Evolutionary conservation across 345 rosid species (phyloP), one percentile per base, ranked within the genome.

Genomic region (Psidium guajava): DNA sequence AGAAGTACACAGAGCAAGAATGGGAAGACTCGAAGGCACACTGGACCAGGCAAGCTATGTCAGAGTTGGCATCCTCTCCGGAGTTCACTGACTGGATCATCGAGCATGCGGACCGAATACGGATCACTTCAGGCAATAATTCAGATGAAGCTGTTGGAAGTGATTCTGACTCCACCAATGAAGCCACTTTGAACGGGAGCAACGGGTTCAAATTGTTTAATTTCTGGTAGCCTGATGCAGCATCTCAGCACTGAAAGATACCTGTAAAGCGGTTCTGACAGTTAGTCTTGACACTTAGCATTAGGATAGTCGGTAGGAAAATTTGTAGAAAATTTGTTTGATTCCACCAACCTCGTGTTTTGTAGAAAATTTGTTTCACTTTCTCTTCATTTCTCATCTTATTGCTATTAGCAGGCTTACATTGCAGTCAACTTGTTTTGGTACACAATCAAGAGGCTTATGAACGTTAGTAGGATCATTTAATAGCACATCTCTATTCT

Each of bases 21-120:
- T 95, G 95, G 97, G 92, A 94, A 69, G 96, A 95, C 87, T 92
- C 96, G 56, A 93, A 96, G 18, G 86, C 82, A 80, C 96, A 92
- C 82, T 93, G 99, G 24, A 95, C 98, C 28, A 88, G 89, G 51
- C 84, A 90, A 57, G 96, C 98, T 69, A 88, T 94, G 86, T 93
- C 94, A 15, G 94, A 91, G 53, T 85, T 94, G 91, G 86, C 93
- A 61, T 92, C 98, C 56, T 93, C 98, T 51, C 95, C 98, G 22
- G 95, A 93, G 54, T 94, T 94, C 87, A 83, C 95, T 1, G 90
- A 91, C 82, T 97, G 99, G 99, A 83, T 95, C 84, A 86, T 95
- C 4, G 91, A 94, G 73, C 91, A 92, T 82, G 96, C 98, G 14
- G 96, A 92, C 64, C 86, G 97, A 82, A 92, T 96, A 85, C 90